These are phyloP conservation scores for Trametopsis cervina DNA, from an alignment of 768 basidiomycete genomes.

Conservation along the genomic window DNA sequence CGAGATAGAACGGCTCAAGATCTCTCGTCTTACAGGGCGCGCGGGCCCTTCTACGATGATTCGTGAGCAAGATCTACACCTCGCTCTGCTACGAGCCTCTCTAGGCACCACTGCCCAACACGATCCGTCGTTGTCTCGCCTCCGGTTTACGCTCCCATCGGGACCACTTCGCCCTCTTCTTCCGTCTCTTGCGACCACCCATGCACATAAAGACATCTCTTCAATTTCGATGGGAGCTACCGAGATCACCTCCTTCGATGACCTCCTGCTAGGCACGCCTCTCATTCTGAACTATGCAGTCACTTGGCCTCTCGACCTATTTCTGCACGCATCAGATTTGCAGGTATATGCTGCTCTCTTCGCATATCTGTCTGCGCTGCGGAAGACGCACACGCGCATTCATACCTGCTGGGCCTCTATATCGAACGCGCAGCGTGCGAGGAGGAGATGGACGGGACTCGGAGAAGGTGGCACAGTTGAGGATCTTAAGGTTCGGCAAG, in stretches of 20 bases:
- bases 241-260: conserved; percentile 53
- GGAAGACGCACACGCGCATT: conserved; percentile 77
- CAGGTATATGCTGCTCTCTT: conserved; percentile 71
- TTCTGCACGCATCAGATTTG: conserved; percentile 72
- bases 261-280: conserved; percentile 74
- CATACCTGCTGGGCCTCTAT: conserved; percentile 81
- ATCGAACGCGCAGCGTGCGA: conserved; percentile 78
- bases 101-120: conserved; percentile 85
- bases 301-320: conserved; percentile 86
- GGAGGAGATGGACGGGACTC: conserved; percentile 80
- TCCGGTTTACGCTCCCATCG: conserved; percentile 72
- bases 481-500: conserved; percentile 57
- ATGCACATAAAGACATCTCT: conserved; percentile 27
- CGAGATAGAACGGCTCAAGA: conserved; percentile 79
- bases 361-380: conserved; percentile 74
- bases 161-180: conserved; percentile 79
- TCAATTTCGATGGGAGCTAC: conserved; percentile 30
- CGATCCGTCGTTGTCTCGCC: conserved; percentile 64
- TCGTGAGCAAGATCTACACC: conserved; percentile 84
- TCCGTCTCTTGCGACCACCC: conserved; percentile 50
- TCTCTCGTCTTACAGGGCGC: conserved; percentile 66
- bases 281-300: conserved; percentile 64
- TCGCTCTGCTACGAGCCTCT: conserved; percentile 81
- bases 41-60: conserved; percentile 69
- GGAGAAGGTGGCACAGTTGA: conserved; percentile 80